Evolutionary conservation across 2,329 filamentous ascomycete genomes (phyloP), one percentile per base, ranked within the genome.

Genomic region (Fusarium bulbicola): DNA sequence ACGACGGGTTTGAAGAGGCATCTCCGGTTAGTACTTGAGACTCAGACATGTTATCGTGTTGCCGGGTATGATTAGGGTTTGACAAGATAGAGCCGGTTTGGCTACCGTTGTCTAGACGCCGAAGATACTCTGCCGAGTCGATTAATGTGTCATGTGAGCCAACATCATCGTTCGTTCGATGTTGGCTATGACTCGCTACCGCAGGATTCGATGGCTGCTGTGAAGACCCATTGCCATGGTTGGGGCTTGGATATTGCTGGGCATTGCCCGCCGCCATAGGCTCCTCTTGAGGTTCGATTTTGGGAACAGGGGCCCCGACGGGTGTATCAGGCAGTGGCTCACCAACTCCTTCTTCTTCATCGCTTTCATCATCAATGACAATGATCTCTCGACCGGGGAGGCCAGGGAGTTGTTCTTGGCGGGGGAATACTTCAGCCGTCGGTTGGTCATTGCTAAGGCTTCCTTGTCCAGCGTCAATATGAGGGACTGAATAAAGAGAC

Each of bases 311-410:
- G 9, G 5, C 0, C 0, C 14, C 2, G 45, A 3, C 14, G 10
- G 26, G 14, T 1, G 26, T 12, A 4, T 39, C 50, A 2, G 20
- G 50, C 34, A 20, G 10, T 7, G 15, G 24, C 26, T 18, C 13
- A 16, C 0, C 0, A 2, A 1, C 12, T 14, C 7, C n/a, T 8
- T 6, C 11, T 1, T 30, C 50, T 14, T 40, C 26, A 0, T 52
- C 49, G 1, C 16, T 39, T 0, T 28, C 30, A 14, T 54, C 52
- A 14, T 54, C 52, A 3, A 54, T 40, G 26, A 54, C 26, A 14
- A 54, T 40, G 20, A 54, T 40, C 7, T 40, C 26, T 40, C 52
- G 50, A 1, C 24, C 24, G 4, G 24, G 14, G 10, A 2, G 1
- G 3, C 10, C 36, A 4, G 18, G 3, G 0, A 2, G 0, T 18